Conservation (phyloP, 345 rosid species). For the Hypericum perforatum region DNA sequence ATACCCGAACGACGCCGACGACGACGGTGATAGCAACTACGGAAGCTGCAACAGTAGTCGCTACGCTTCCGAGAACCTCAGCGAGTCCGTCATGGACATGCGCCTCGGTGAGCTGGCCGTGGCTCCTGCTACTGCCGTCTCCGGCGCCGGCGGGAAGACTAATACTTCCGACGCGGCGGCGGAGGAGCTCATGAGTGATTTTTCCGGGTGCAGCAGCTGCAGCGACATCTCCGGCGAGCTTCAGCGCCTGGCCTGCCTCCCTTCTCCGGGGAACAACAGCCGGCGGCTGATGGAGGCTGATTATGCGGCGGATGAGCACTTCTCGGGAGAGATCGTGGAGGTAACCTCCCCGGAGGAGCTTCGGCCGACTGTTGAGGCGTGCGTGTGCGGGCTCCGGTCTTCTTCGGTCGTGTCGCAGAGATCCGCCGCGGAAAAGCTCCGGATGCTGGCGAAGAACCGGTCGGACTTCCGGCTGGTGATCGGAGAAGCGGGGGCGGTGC, state of each 20-base stretch:
- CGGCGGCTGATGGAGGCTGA: constrained; percentile 21
- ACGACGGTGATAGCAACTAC: constrained; percentile 8
- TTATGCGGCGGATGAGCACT: constrained; percentile 61
- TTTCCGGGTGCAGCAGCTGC: constrained; percentile 74
- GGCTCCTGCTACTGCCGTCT: constrained; percentile 16
- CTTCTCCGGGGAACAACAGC: constrained; percentile 26
- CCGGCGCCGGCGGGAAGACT: constrained; percentile 16
- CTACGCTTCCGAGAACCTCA: constrained; percentile 51
- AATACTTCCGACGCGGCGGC: constrained; percentile 13
- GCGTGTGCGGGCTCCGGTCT: constrained; percentile 69
- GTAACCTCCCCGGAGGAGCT: constrained; percentile 95
- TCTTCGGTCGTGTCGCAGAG: constrained; percentile 65
- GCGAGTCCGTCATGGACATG: constrained; percentile 84
- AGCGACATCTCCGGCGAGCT: constrained; percentile 95
- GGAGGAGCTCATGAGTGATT: constrained; percentile 62
- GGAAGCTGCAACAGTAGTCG: background rate
- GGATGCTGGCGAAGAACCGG: constrained; percentile 82
- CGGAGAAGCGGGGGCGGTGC: constrained; percentile 92
- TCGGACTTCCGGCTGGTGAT: constrained; percentile 71
- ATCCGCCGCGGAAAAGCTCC: constrained; percentile 87
- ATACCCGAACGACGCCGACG: constrained; percentile 32
- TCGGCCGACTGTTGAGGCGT: constrained; percentile 86
- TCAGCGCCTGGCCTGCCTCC: constrained; percentile 72
- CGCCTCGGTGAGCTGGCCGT: constrained; percentile 72
- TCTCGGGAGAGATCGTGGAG: constrained; percentile 90